Percentiles rank a stretch among this genome's conserved stretches.
These are phyloP conservation scores for Tuber microsphaerosporum DNA, from an alignment of 495 filamentous ascomycete genomes.

Conservation along the genomic window DNA sequence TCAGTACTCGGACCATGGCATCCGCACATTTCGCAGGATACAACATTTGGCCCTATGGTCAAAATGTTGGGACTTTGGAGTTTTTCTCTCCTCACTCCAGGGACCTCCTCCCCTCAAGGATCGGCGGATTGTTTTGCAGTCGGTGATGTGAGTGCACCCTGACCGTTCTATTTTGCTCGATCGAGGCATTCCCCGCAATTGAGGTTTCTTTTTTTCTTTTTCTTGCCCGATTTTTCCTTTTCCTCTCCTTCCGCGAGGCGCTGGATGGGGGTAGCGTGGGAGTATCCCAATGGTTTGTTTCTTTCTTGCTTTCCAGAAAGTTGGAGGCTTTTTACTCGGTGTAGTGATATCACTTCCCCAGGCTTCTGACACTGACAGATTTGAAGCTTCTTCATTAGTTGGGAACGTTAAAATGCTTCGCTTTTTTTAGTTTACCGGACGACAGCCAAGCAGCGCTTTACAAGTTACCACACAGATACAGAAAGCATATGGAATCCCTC, in stretches of 20 bases:
- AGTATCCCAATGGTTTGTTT: slow-evolving; percentile 3
- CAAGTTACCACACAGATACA: slow-evolving; percentile 2
- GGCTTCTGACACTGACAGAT: neutral
- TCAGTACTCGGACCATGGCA: neutral
- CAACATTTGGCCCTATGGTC: neutral
- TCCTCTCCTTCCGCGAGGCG: neutral
- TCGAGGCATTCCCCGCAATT: slow-evolving; percentile 2
- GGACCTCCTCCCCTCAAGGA: neutral
- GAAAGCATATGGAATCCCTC: neutral
- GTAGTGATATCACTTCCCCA: slow-evolving; percentile 3
- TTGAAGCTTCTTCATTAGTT: neutral
- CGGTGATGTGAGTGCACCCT: neutral
- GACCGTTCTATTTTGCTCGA: neutral
- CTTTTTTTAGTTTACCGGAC: neutral
- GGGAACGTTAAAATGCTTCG: neutral
- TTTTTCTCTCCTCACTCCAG: neutral
- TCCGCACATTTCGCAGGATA: neutral
- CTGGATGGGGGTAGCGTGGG: neutral
- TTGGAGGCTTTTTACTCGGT: neutral
- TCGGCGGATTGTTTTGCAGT: neutral
- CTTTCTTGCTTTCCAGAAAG: neutral
- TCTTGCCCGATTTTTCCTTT: neutral
- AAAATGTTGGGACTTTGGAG: neutral
- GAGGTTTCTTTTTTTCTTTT: neutral
- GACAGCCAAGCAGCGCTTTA: neutral